A percentile compares a stretch with the other conserved stretches of the same genome.
Conservation (phyloP, 2,329 filamentous ascomycete genomes). For the Biscogniauxia marginata region DNA sequence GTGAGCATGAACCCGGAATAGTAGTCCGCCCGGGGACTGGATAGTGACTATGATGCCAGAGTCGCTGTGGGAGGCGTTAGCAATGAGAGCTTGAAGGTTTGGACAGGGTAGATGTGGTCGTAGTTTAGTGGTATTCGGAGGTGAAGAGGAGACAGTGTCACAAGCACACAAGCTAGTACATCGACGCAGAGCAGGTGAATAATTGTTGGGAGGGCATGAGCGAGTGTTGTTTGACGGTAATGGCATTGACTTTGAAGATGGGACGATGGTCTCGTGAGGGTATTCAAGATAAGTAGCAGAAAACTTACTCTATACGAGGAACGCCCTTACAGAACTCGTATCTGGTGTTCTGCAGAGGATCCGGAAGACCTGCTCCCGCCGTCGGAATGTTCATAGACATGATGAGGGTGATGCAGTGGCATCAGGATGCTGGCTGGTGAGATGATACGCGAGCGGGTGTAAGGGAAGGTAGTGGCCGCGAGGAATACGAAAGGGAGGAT, state of each 20-base stretch:
- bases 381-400: neutral
- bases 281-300: neutral
- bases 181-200: no score
- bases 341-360: neutral
- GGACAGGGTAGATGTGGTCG: neutral
- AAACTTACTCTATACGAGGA: neutral
- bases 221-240: no score
- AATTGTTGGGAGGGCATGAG: no score
- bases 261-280: neutral
- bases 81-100: neutral
- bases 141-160: no score
- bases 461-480: neutral
- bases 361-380: neutral
- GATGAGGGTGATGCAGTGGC: neutral
- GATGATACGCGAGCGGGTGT: neutral
- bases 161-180: no score
- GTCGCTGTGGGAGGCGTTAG: neutral
- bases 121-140: no score
- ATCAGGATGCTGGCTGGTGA: neutral
- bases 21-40: neutral
- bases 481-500: neutral
- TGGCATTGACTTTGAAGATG: neutral
- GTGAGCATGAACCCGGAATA: neutral
- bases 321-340: neutral
- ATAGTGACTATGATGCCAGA: neutral